phyloP scores from a whole-genome alignment of 2,329 filamentous ascomycete genomes.

The Aspergillus jensenii region DNA sequence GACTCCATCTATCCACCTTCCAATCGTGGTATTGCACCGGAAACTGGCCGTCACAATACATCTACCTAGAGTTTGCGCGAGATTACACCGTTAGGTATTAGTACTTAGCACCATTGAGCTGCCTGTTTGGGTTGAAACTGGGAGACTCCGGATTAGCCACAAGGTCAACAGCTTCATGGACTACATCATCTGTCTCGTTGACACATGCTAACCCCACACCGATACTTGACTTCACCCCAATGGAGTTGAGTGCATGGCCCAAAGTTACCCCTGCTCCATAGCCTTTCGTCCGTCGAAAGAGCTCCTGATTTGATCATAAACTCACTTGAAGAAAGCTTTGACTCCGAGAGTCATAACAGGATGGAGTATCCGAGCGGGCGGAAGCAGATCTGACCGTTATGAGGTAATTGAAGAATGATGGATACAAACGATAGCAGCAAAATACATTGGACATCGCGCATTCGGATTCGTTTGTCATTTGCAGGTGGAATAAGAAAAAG shows the following conservation, averaged over 20 bases:
- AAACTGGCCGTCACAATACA: neutral
- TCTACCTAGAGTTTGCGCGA: neutral
- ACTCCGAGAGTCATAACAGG: neutral
- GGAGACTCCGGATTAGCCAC: neutral
- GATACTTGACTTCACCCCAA: slow-evolving; percentile 12
- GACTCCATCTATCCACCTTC: slow-evolving; percentile 7
- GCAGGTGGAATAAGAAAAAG: neutral
- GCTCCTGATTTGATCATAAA: slow-evolving; percentile 19
- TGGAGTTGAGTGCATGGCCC: slow-evolving; percentile 14
- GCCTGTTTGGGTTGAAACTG: slow-evolving; percentile 11
- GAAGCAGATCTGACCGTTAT: neutral
- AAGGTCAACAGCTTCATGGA: slow-evolving; percentile 3
- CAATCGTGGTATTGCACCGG: slow-evolving; percentile 1
- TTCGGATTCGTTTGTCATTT: no score
- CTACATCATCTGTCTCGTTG: slow-evolving; percentile 10
- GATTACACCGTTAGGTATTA: neutral
- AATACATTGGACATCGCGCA: neutral
- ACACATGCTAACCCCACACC: slow-evolving; percentile 20
- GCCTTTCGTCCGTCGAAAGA: slow-evolving; percentile 2
- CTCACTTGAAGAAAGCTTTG: slow-evolving; percentile 4
- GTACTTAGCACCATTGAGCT: slow-evolving; percentile 8
- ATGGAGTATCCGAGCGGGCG: neutral
- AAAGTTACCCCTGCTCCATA: slow-evolving; percentile 11
- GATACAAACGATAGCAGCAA: neutral
- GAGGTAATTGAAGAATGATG: neutral